Evolutionary conservation across 2,329 filamentous ascomycete species (phyloP), one percentile per base, ranked within the genome.

Genomic region (Trematosphaeria pertusa): DNA sequence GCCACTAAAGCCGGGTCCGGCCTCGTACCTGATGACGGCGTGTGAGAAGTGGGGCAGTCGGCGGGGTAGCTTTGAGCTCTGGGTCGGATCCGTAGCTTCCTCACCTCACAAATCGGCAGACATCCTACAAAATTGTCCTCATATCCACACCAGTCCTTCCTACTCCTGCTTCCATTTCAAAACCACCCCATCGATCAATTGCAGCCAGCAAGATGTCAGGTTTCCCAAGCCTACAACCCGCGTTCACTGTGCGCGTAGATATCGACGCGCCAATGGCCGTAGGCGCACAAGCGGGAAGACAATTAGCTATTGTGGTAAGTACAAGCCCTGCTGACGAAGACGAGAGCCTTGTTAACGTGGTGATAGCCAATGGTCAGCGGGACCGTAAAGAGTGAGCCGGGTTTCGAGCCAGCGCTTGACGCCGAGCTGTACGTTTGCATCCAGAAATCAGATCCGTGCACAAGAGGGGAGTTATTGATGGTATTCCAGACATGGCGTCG

Each of bases 331-430:
- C 4, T 18, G 34, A 10, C 7, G 24, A 28, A 28, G 24, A 28
- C 24, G 24, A 28, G 24, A 28, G 7, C 12, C 8, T 28, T 33
- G n/a, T 30, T 24, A 22, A 18, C 31, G 9, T 22, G 14, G 2
- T 18, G 19, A 40, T 28, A 54, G 52, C 63, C 63, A 0, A 65
- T 68, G 63, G 47, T 64, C 2, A 54, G 52, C 9, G 64, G 65
- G 1, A 67, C 64, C 1, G 60, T 69, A 5, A 67, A 66, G 49
- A 63, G 59, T 32, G 65, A 69, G 41, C 45, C 49, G 2, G 62
- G 62, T 0, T 67, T 69, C 41, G 59, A 62, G 37, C 65, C 64
- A 2, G 52, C 46, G 34, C 32, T 69, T 4, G 58, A 69, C 48
- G 65, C 49, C 5, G 56, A 63, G 33, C 26, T 69, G 52, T 62